Evolutionary conservation across 108 stramenopile species (phyloP).

Genomic region (Cyclostephanos tholiformis): DNA sequence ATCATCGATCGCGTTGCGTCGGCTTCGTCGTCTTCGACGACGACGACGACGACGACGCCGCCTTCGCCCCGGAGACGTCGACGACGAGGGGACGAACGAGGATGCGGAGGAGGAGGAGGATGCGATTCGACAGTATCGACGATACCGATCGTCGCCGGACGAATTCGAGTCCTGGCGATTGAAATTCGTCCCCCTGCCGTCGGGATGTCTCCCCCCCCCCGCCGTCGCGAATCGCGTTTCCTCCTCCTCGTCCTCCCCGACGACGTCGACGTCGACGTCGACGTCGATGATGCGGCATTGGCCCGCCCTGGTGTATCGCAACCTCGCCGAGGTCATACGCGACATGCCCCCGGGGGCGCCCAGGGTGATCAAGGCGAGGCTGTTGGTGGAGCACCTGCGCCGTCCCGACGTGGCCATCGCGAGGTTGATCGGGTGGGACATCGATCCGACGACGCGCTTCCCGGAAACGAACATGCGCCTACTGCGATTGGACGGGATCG

Average conservation of each 20-base stretch:
- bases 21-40: background rate
- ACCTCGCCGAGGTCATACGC: conserved; percentile 16
- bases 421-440: conserved; percentile 27
- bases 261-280: background rate
- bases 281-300: conserved; percentile 10
- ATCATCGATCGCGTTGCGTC: background rate
- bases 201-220: conserved; percentile 8
- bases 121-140: background rate
- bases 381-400: conserved; percentile 5
- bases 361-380: conserved; percentile 12
- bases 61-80: no score
- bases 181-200: conserved; percentile 24
- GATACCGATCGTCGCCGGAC: conserved; percentile 8
- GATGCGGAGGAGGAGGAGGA: background rate
- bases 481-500: no score
- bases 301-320: conserved; percentile 33
- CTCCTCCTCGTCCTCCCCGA: no score
- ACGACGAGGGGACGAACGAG: no score
- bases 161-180: conserved; percentile 18
- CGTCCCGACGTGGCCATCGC: conserved; percentile 3
- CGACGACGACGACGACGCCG: no score
- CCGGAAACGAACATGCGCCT: no score
- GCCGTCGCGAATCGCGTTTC: no score
- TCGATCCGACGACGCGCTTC: background rate
- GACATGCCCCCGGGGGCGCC: conserved; percentile 6